A percentile compares a stretch with the other conserved stretches of the same genome.
phyloP scores from a whole-genome alignment of 1,284 basidiomycete species.

The Chiua sp. region DNA sequence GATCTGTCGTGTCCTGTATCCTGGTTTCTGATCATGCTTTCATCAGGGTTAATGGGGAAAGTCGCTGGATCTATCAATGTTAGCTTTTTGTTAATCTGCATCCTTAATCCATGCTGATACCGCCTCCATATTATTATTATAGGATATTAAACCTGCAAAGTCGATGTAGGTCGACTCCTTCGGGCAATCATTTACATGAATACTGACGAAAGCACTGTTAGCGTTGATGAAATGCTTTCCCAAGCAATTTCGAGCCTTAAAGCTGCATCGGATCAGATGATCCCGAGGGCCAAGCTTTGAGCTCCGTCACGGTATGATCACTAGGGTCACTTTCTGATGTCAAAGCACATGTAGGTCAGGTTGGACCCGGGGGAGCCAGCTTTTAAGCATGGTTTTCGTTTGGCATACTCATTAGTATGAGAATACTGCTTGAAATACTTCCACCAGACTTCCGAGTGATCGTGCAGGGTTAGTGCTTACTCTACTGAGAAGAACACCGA shows the following conservation, averaged over 20 bases:
- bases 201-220: slow-evolving; percentile 32
- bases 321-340: neutral
- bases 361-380: too few relatives aligned
- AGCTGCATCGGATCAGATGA: slow-evolving; percentile 40
- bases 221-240: slow-evolving; percentile 73
- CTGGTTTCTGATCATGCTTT: slow-evolving; percentile 10
- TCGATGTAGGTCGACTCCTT: slow-evolving; percentile 61
- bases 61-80: slow-evolving; percentile 80
- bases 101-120: slow-evolving; percentile 1
- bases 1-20: neutral
- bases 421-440: too few relatives aligned
- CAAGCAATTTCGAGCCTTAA: slow-evolving; percentile 57
- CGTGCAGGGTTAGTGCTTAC: too few relatives aligned
- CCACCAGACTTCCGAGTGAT: too few relatives aligned
- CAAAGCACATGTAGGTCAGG: neutral
- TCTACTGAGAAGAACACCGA: too few relatives aligned
- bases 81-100: slow-evolving; percentile 23
- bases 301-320: neutral
- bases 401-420: neutral
- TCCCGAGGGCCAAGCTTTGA: slow-evolving; percentile 51
- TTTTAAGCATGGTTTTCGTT: neutral
- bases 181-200: neutral
- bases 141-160: slow-evolving; percentile 83
- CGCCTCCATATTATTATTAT: neutral
- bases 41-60: slow-evolving; percentile 83